Evolutionary conservation across 306 rosid genomes (phyloP).

Genomic region (Senna tora): DNA sequence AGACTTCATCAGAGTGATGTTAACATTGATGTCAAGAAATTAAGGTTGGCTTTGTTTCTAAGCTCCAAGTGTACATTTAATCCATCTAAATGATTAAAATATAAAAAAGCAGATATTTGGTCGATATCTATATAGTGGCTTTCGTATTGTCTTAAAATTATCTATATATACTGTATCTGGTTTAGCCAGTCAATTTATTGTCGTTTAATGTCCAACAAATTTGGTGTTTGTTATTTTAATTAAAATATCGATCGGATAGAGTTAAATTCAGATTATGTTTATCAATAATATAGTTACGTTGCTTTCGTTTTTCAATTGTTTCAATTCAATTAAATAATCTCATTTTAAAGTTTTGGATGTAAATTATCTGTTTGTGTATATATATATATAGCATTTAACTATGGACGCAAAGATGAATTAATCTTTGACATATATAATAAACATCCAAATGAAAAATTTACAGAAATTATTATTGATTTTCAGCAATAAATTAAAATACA

Average conservation of each 20-base stretch:
- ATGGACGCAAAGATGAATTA: too few relatives aligned
- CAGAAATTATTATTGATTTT: too few relatives aligned
- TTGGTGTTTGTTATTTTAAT: neutral
- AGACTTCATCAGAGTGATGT: slow-evolving; percentile 11
- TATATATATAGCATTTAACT: too few relatives aligned
- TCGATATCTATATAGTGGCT: neutral
- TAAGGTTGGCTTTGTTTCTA: neutral
- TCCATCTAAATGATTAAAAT: neutral
- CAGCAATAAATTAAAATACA: too few relatives aligned
- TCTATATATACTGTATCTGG: neutral
- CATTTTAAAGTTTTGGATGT: too few relatives aligned
- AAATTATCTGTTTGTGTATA: too few relatives aligned
- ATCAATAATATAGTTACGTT: neutral
- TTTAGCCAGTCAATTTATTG: neutral
- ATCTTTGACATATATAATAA: too few relatives aligned
- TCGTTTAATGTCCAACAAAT: neutral
- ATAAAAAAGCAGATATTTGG: neutral
- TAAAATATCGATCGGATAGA: neutral
- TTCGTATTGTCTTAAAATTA: neutral
- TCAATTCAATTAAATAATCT: neutral
- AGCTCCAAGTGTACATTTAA: neutral
- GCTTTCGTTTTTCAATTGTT: neutral
- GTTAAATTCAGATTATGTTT: neutral
- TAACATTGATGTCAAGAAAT: neutral
- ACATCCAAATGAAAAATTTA: too few relatives aligned